Conservation (phyloP, 2,329 filamentous ascomycete genomes). For the Passalora sequoiae region DNA sequence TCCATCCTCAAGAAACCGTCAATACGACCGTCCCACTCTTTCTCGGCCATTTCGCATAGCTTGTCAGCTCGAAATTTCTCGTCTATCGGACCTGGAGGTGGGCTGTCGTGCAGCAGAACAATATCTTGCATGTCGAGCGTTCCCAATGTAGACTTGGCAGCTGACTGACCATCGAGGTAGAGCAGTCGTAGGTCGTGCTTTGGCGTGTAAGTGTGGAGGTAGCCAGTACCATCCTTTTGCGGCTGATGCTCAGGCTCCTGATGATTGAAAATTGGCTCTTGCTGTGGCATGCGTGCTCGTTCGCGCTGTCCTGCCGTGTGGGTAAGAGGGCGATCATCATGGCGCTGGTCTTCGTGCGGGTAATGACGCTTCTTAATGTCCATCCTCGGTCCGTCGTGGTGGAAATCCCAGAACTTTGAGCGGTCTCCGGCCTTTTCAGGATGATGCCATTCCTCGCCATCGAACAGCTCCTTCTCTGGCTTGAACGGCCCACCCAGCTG, state of each 20-base stretch:
- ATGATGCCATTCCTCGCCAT: conserved; percentile 10
- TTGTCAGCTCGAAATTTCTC: conserved; percentile 51
- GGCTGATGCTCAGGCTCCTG: neutral
- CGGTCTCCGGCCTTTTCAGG: conserved; percentile 4
- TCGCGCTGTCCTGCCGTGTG: conserved; percentile 13
- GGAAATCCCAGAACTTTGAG: conserved; percentile 1
- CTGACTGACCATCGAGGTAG: conserved; percentile 66
- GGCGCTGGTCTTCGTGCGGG: neutral
- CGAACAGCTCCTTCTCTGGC: neutral
- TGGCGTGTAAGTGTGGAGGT: conserved; percentile 62
- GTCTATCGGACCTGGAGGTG: conserved; percentile 32
- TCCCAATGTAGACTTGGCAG: conserved; percentile 60
- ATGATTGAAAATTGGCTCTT: neutral
- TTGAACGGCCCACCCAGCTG: conserved; percentile 1
- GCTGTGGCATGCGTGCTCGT: conserved; percentile 4
- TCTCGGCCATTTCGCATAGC: conserved; percentile 51
- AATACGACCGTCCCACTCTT: conserved; percentile 49
- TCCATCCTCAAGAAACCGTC: conserved; percentile 65
- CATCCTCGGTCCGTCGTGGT: conserved; percentile 6
- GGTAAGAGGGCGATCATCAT: conserved; percentile 6
- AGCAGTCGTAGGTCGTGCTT: conserved; percentile 55
- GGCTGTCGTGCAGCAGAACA: conserved; percentile 47
- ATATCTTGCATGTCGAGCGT: conserved; percentile 64
- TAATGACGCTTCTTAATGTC: conserved; percentile 10
- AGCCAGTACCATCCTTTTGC: conserved; percentile 41